Evolutionary conservation across 257 asterid genomes (phyloP), one percentile per base, ranked within the genome.

Genomic region (Capsicum chinense): DNA sequence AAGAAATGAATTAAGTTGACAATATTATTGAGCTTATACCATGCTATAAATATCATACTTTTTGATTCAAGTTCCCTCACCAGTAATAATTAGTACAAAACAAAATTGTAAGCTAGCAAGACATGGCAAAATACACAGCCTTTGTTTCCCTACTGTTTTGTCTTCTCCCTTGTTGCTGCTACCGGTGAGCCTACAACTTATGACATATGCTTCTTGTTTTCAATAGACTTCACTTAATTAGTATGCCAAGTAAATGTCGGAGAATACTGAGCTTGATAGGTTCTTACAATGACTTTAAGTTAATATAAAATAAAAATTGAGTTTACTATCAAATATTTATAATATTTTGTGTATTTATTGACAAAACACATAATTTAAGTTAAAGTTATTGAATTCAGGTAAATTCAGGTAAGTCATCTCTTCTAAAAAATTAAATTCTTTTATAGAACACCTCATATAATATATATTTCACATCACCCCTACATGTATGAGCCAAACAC

Each of bases 141-240:
- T 26, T 33, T 21, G 3, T 78, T 78, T 58, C 82, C 8, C 42
- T 78, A 15, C 37, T 78, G 14, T 78, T 54, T 8, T 56, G 42
- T 56, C 14, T 78, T 56, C 64, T 78, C 82, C 59, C 59, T 54
- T 78, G 66, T 78, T 4, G 64, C 82, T 50, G 50, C 50, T 50
- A 21, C 66, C 19, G 66, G 82, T 78, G 62, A 54, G 63, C 54
- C 47, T 7, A 68, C 3, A 68, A 39, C 13, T 68, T 68, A 7
- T 8, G 15, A 67, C 37, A 3, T 10, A 35, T 33, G 47, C 37
- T 62, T n/a, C 33, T 26, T 26, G 33, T 26, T 26, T 26, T 26
- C 33, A 26, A 26, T 26, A 26, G 33, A 1, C 33, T 26, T 26
- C 33, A 26, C 33, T 26, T 26, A 26, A 26, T 26, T 26, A 26